phyloP scores from a whole-genome alignment of 495 filamentous ascomycete species.

The Chaetomium cochliodes region DNA sequence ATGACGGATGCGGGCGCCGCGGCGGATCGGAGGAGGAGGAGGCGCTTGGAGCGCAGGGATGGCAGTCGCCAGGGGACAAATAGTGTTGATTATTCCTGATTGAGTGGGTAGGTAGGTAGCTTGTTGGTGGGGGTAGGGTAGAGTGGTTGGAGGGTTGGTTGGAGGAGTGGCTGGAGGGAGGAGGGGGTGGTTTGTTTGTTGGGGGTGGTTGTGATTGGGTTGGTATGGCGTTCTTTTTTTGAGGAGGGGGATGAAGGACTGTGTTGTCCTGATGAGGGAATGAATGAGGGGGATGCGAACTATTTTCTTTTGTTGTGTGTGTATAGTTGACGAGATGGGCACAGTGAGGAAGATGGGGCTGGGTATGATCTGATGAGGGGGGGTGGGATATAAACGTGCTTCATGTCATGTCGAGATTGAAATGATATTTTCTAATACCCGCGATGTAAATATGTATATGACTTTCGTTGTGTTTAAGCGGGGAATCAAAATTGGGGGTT shows the following conservation, averaged over 20 bases:
- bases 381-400: not conserved
- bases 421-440: conserved; percentile 2
- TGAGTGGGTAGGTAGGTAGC: too few relatives aligned
- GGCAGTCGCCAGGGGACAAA: conserved; percentile 33
- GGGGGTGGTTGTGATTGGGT: not conserved
- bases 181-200: not conserved
- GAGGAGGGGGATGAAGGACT: too few relatives aligned
- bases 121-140: too few relatives aligned
- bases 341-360: not conserved
- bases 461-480: too few relatives aligned
- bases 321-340: not conserved
- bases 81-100: conserved; percentile 47
- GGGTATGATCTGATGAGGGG: not conserved
- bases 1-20: conserved; percentile 21
- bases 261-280: not conserved
- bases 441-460: not conserved
- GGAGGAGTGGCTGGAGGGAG: too few relatives aligned
- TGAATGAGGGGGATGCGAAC: not conserved
- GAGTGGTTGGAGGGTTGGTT: too few relatives aligned
- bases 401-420: conserved; percentile 5
- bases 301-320: not conserved
- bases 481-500: too few relatives aligned
- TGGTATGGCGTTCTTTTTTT: not conserved
- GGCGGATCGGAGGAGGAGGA: conserved; percentile 47
- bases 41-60: conserved; percentile 50